Conservation (phyloP, 1,139 yeast genomes). For the Saccharomycopsis crataegensis region DNA sequence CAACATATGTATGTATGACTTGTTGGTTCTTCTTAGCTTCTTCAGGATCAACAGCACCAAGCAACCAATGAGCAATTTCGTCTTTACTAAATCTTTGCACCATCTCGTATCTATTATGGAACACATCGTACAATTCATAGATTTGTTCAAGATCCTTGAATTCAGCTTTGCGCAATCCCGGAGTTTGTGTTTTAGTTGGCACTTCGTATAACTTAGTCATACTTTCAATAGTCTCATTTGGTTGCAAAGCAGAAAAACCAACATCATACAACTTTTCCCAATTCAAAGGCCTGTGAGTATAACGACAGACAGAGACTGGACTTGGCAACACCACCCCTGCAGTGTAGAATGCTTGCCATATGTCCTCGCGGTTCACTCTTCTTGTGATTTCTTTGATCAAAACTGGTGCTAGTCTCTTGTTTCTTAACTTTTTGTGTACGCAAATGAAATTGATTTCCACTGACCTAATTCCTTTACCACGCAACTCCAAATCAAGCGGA, state of each 20-base stretch:
- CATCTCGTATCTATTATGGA: conserved; percentile 64
- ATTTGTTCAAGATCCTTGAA: conserved; percentile 60
- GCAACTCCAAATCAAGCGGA: conserved; percentile 64
- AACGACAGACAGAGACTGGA: conserved; percentile 86
- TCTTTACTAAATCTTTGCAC: conserved; percentile 60
- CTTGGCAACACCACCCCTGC: conserved; percentile 89
- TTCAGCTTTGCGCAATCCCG: conserved; percentile 61
- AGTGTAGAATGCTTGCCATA: conserved; percentile 96
- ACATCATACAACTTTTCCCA: conserved; percentile 88
- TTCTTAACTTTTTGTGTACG: conserved; percentile 85
- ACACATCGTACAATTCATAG: conserved; percentile 47
- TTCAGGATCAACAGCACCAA: conserved; percentile 31
- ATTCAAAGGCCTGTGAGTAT: conserved; percentile 88
- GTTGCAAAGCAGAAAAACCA: conserved; percentile 78
- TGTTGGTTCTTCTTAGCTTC: conserved; percentile 26
- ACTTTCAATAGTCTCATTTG: conserved; percentile 64
- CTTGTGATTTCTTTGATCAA: conserved; percentile 91
- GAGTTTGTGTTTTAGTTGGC: conserved; percentile 41
- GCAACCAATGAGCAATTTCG: conserved; percentile 79
- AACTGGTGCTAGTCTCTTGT: conserved; percentile 92
- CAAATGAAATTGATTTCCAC: conserved; percentile 93
- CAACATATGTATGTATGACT: conserved; percentile 75
- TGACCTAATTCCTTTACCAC: conserved; percentile 48
- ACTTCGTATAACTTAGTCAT: conserved; percentile 78
- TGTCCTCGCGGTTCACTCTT: conserved; percentile 71